These are phyloP conservation scores for Paracoccidioides lutzii DNA, from an alignment of 2,329 filamentous ascomycete genomes.

Conservation along the genomic window DNA sequence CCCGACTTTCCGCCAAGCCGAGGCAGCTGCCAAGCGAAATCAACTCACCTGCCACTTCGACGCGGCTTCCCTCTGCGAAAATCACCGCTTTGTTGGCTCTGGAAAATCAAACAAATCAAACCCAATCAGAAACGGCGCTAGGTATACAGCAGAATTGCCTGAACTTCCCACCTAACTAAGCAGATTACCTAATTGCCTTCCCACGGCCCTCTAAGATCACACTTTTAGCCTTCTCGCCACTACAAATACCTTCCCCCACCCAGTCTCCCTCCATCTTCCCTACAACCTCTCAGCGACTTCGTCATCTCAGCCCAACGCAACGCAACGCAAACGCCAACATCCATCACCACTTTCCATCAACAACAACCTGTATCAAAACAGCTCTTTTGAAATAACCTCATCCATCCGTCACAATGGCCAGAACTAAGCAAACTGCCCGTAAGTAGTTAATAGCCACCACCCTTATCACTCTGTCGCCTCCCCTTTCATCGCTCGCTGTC, in stretches of 20 bases:
- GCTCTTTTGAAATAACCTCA: conserved; percentile 19
- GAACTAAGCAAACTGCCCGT: conserved; percentile 43
- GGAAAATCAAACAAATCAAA: conserved; percentile 23
- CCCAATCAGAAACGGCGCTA: conserved; percentile 16
- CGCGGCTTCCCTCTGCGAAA: conserved; percentile 18
- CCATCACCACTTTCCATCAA: conserved; percentile 14
- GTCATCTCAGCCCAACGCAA: conserved; percentile 22
- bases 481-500: conserved; percentile 8
- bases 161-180: not conserved
- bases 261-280: conserved; percentile 12
- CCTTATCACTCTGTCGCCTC: conserved; percentile 13
- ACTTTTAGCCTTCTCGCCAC: conserved; percentile 7
- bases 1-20: not conserved
- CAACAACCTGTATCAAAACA: conserved; percentile 2
- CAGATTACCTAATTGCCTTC: conserved; percentile 24
- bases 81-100: conserved; percentile 15
- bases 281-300: conserved; percentile 6
- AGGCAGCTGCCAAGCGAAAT: conserved; percentile 5
- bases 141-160: conserved; percentile 9
- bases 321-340: conserved; percentile 12
- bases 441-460: conserved; percentile 20
- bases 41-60: conserved; percentile 6
- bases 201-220: conserved; percentile 7
- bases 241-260: conserved; percentile 16
- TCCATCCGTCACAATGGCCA: conserved; percentile 31